A percentile compares a stretch with the other conserved stretches of the same genome.
Conservation (phyloP, 371 early-diverging fungal species). For the Mucor irregularis region DNA sequence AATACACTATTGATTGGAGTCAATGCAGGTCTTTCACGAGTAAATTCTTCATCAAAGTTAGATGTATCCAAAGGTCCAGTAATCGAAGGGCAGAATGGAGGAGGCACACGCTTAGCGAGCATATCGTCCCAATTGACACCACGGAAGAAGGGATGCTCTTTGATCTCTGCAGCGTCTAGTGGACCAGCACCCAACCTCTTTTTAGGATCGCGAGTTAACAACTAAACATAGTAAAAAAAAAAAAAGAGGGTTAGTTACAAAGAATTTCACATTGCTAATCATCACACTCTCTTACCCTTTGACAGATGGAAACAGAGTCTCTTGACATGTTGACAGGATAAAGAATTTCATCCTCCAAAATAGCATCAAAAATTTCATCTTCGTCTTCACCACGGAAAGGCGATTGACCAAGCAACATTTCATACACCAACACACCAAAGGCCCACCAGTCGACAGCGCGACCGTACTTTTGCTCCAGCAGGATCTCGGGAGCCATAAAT, state of each 20-base stretch:
- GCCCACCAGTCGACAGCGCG: conserved; percentile 95
- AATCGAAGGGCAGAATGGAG: conserved; percentile 90
- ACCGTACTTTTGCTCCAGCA: conserved; percentile 81
- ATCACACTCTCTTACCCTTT: conserved; percentile 63
- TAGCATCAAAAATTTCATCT: conserved; percentile 95
- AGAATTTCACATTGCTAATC: too few relatives aligned
- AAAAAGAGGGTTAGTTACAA: too few relatives aligned
- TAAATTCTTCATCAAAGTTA: conserved; percentile 97
- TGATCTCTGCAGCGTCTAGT: conserved; percentile 90
- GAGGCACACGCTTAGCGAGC: conserved; percentile 76
- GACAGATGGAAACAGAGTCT: conserved; percentile 89
- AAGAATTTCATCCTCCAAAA: conserved; percentile 90
- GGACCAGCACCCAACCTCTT: conserved; percentile 85
- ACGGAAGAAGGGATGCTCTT: conserved; percentile 91
- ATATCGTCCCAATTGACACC: conserved; percentile 95
- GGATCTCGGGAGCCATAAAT: conserved; percentile 78
- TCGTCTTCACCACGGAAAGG: conserved; percentile 97
- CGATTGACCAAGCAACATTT: conserved; percentile 94
- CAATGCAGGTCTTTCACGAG: conserved; percentile 86
- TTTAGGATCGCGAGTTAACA: conserved; percentile 87
- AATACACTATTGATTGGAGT: conserved; percentile 87
- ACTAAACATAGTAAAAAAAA: conserved; percentile 38
- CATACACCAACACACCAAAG: conserved; percentile 89
- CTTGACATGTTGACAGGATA: conserved; percentile 92
- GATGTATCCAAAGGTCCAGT: conserved; percentile 86